phyloP scores from a whole-genome alignment of 495 filamentous ascomycete genomes.

The Trichoderma virens region DNA sequence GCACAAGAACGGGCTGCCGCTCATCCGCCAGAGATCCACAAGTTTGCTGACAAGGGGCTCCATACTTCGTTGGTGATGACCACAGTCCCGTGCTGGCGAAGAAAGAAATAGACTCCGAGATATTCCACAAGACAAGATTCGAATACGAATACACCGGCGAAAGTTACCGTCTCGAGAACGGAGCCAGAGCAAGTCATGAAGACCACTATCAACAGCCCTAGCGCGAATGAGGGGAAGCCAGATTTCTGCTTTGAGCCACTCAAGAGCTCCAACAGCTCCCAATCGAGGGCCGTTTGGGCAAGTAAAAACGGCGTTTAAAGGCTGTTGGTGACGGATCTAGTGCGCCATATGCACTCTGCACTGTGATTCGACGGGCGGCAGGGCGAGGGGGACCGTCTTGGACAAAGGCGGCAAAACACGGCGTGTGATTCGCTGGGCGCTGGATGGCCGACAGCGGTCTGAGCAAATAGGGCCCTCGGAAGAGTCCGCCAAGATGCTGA shows the following conservation, averaged over 20 bases:
- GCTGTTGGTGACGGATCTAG: constrained; percentile 2
- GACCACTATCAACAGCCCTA: no score
- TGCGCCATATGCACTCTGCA: constrained; percentile 1
- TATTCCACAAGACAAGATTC: neutral
- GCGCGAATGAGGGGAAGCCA: neutral
- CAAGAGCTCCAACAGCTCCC: neutral
- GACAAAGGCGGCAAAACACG: neutral
- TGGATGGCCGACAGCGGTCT: neutral
- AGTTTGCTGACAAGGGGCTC: constrained; percentile 4
- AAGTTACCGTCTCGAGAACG: no score
- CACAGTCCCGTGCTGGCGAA: neutral
- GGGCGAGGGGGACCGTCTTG: neutral
- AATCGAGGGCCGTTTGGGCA: constrained; percentile 2
- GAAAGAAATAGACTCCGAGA: neutral
- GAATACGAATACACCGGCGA: no score
- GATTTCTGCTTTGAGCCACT: neutral
- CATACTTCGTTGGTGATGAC: neutral
- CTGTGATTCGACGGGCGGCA: constrained; percentile 6
- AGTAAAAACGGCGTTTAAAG: neutral
- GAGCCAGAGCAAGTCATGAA: neutral
- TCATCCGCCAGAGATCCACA: neutral
- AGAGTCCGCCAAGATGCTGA: neutral
- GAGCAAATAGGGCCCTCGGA: neutral
- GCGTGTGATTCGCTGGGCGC: neutral
- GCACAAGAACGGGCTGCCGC: neutral